Percentiles rank a stretch among this genome's conserved stretches.
Evolutionary conservation across 257 asterid species (phyloP).

Genomic region (Solanum pinnatisectum): DNA sequence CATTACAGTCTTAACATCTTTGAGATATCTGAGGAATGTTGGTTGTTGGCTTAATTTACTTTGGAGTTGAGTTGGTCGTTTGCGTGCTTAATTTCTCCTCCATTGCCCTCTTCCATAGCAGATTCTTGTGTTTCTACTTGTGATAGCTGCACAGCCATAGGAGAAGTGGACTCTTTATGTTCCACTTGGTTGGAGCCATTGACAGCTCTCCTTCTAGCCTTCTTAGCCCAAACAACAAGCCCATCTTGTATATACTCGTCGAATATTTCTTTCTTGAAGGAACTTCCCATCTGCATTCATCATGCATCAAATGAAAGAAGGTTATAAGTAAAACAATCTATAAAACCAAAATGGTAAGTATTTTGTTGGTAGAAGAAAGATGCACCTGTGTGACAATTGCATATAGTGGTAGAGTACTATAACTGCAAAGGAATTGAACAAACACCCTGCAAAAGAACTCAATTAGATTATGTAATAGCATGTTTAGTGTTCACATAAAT

Average conservation of each 20-base stretch:
- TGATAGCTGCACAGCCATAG: background rate
- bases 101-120: constrained; percentile 9
- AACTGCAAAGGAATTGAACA: constrained; percentile 69
- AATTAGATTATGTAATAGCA: background rate
- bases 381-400: constrained; percentile 69
- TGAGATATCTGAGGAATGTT: background rate
- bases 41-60: background rate
- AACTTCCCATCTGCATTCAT: constrained; percentile 55
- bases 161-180: constrained; percentile 6
- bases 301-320: background rate
- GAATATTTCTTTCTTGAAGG: constrained; percentile 52
- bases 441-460: constrained; percentile 29
- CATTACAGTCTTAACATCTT: background rate
- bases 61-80: background rate
- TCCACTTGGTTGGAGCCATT: constrained; percentile 13
- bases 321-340: background rate
- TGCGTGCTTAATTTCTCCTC: constrained; percentile 6
- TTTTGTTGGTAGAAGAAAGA: background rate
- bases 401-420: constrained; percentile 73
- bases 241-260: constrained; percentile 46
- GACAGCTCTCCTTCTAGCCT: constrained; percentile 28
- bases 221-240: constrained; percentile 49
- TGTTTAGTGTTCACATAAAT: background rate
- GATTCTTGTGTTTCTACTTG: constrained; percentile 6
- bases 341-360: background rate